Percentiles rank a stretch among this genome's conserved stretches.
Evolutionary conservation across 2,329 filamentous ascomycete genomes (phyloP).

Genomic region (Xylaria hypoxylon): DNA sequence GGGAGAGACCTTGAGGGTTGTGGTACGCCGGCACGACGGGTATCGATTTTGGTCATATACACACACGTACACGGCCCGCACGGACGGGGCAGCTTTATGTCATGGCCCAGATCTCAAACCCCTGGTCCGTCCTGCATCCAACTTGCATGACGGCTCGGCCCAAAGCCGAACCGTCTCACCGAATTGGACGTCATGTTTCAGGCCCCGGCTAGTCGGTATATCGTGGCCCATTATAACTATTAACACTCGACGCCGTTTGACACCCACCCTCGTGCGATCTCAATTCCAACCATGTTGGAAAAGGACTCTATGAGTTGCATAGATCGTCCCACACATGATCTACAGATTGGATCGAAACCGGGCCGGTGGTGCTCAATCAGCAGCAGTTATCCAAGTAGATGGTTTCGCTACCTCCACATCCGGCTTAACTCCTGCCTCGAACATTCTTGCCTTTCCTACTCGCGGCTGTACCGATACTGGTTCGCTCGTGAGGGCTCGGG

Average conservation of each 20-base stretch:
- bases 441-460: conserved; percentile 35
- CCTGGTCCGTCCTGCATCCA: conserved; percentile 44
- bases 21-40: conserved; percentile 19
- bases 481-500: conserved; percentile 30
- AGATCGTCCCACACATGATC: conserved; percentile 23
- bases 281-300: background rate
- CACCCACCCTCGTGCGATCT: conserved; percentile 6
- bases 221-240: conserved; percentile 36
- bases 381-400: conserved; percentile 4
- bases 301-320: conserved; percentile 3
- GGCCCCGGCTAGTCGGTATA: conserved; percentile 42
- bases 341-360: conserved; percentile 12
- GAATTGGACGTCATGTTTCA: conserved; percentile 47
- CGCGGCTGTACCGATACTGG: conserved; percentile 32
- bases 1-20: conserved; percentile 12
- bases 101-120: conserved; percentile 30
- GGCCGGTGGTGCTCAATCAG: conserved; percentile 12
- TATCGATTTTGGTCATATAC: conserved; percentile 24
- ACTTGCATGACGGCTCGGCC: conserved; percentile 46
- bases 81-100: conserved; percentile 18
- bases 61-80: conserved; percentile 19
- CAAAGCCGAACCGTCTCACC: conserved; percentile 44
- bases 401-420: background rate
- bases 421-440: conserved; percentile 26
- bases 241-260: conserved; percentile 17